Base-by-base conservation (phyloP, 2,329 filamentous ascomycete species). In the Fusarium falciforme region DNA sequence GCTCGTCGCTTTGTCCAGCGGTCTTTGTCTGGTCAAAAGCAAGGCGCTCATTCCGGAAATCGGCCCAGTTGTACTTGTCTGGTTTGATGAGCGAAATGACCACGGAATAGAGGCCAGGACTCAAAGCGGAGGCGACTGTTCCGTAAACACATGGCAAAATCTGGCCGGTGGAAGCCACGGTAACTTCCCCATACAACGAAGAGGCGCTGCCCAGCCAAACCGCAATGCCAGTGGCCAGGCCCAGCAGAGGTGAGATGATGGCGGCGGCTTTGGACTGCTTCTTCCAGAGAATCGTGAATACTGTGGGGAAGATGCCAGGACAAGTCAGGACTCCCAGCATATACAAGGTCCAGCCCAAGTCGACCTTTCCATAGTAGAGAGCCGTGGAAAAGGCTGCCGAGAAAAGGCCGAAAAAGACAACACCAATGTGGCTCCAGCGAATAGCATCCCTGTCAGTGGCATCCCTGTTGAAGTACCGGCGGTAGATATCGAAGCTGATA, bases 271-370 rank as follows among this genome's bases (percentile, higher is more conserved):
- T 85, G 54, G 83, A 87, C 75, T 89, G 87, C 12, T 82, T 82
- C 38, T 82, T 82, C 87, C 87, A 89, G 1, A 89, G 80, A 20
- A 89, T 85, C 0, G 87, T 87, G 63, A 89, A 88, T 0, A 84
- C 82, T 7, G 87, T 89, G 0, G 88, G 87, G 71, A 89, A 86
- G 62, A 89, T 87, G 0, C 87, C 87, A 0, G 87, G 86, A 38
- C 87, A 88, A 0, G 86, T 88, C 11, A 89, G 72, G 1, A 89
- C 85, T 5, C 87, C 86, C 0, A 89, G 83, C 86, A 89, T 87
- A 70, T 89, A 89, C 2, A 89, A 68, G 0, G 86, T 88, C 88
- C 87, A 90, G 1, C 85, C 84, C 0, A 90, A 81, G 55, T 89
- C 85, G 6, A 89, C 85, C 0, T 87, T 87, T 0, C 87, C 87